phyloP scores from a whole-genome alignment of 352 stramenopile genomes.

The Globisporangium radiosum region DNA sequence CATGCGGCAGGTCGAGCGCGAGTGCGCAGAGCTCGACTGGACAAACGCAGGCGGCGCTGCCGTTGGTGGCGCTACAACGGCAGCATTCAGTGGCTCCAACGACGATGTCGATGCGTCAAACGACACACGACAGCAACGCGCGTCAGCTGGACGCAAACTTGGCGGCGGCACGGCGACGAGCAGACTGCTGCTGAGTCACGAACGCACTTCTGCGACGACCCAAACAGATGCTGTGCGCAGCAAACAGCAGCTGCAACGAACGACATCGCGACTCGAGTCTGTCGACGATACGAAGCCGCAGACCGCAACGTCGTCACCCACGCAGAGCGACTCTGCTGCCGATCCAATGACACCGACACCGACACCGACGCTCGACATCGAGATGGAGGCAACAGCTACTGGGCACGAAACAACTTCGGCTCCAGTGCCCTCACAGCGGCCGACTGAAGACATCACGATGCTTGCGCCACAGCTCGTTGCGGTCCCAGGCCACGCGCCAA shows the following conservation, averaged over 20 bases:
- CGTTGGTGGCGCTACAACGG: conserved; percentile 21
- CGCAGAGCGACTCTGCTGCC: not conserved
- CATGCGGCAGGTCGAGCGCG: conserved; percentile 72
- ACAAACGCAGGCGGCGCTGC: conserved; percentile 31
- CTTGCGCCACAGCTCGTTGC: not conserved
- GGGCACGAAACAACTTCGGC: conserved; percentile 1
- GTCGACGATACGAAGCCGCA: not conserved
- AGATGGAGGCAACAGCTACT: not conserved
- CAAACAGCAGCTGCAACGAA: no score
- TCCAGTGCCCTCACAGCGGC: not conserved
- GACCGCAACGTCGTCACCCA: not conserved
- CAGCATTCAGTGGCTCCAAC: conserved; percentile 13
- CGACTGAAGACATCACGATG: not conserved
- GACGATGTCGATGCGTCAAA: not conserved
- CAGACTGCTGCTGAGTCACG: conserved; percentile 15
- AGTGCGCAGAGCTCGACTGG: conserved; percentile 72
- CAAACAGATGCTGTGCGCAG: no score
- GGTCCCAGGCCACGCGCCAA: conserved; percentile 8
- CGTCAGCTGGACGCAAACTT: conserved; percentile 20
- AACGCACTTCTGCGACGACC: not conserved
- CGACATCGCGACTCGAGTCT: no score
- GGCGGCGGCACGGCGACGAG: conserved; percentile 29
- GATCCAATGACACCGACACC: not conserved
- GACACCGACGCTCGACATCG: no score
- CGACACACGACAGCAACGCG: not conserved